A percentile compares a stretch with the other conserved stretches of the same genome.
Evolutionary conservation across 306 rosid genomes (phyloP).

Genomic region (Prinsepia uniflora): DNA sequence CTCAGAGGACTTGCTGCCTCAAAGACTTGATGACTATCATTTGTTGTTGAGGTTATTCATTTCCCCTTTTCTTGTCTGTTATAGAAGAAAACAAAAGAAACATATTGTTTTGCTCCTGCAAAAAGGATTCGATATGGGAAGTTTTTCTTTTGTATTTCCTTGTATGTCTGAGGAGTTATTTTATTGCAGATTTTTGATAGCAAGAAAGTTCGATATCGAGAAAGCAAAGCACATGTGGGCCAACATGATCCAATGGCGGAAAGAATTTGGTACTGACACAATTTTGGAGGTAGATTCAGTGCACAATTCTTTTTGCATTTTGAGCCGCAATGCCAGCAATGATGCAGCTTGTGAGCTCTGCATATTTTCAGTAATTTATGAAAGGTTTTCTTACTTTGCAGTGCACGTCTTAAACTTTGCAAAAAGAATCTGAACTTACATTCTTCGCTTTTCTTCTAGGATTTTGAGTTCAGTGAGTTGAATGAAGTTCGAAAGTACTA

Average conservation of each 20-base stretch:
- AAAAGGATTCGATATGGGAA: constrained; percentile 7
- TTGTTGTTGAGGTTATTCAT: constrained; percentile 60
- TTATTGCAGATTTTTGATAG: constrained; percentile 72
- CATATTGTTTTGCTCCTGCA: background rate
- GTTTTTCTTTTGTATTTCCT: constrained; percentile 10
- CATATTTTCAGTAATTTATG: no score
- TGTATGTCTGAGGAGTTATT: constrained; percentile 1
- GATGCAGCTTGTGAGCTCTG: no score
- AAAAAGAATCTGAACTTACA: background rate
- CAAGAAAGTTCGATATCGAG: constrained; percentile 90
- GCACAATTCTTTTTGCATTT: background rate
- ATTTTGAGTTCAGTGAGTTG: constrained; percentile 71
- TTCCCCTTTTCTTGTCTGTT: background rate
- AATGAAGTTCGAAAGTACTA: constrained; percentile 67
- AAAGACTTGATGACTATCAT: constrained; percentile 75
- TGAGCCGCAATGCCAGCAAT: no score
- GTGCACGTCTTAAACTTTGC: background rate
- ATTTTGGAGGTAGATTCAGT: constrained; percentile 65
- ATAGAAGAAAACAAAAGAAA: background rate
- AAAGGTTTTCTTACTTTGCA: background rate
- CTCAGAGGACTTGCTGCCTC: constrained; percentile 62
- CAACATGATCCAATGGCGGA: constrained; percentile 93
- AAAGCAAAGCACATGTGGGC: constrained; percentile 90
- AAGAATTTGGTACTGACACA: constrained; percentile 69
- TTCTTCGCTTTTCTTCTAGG: constrained; percentile 36